Evolutionary conservation across 768 basidiomycete genomes (phyloP).

Genomic region (Flagelloscypha sp.): DNA sequence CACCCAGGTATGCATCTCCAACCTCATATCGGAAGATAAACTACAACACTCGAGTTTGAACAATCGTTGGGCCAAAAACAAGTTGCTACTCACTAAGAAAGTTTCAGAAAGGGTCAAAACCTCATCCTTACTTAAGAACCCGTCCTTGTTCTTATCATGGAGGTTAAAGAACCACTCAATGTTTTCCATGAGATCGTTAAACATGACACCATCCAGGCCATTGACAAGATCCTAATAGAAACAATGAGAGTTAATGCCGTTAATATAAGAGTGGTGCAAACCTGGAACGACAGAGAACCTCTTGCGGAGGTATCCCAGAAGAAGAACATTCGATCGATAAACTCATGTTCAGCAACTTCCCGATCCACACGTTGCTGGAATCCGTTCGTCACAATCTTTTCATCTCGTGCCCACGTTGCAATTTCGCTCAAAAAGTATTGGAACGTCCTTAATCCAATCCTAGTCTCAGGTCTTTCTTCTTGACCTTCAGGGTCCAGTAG

Average conservation of each 20-base stretch:
- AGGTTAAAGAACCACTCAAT: conserved; percentile 98
- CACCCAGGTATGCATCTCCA: conserved; percentile 93
- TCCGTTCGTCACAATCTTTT: conserved; percentile 86
- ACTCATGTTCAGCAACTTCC: conserved; percentile 89
- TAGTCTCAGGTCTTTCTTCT: conserved; percentile 81
- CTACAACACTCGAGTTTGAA: conserved; percentile 29
- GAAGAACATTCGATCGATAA: conserved; percentile 89
- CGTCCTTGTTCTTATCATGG: conserved; percentile 95
- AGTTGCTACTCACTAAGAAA: conserved; percentile 74
- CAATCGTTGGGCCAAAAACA: too few species aligned
- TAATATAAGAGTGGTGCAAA: conserved; percentile 16
- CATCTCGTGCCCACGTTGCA: conserved; percentile 92
- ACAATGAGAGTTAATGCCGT: not conserved
- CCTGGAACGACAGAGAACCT: conserved; percentile 88
- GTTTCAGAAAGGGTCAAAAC: conserved; percentile 93
- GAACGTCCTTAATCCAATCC: conserved; percentile 82
- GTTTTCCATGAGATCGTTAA: conserved; percentile 96
- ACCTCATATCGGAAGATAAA: conserved; percentile 98
- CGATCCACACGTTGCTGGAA: conserved; percentile 88
- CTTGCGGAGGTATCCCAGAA: conserved; percentile 83
- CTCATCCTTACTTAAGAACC: conserved; percentile 92
- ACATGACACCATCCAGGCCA: conserved; percentile 87
- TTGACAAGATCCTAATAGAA: conserved; percentile 90
- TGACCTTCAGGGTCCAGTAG: conserved; percentile 42
- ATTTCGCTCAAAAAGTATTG: conserved; percentile 85